Base-by-base conservation (phyloP, 2,329 filamentous ascomycete genomes). In the Xylariaceae sp. region DNA sequence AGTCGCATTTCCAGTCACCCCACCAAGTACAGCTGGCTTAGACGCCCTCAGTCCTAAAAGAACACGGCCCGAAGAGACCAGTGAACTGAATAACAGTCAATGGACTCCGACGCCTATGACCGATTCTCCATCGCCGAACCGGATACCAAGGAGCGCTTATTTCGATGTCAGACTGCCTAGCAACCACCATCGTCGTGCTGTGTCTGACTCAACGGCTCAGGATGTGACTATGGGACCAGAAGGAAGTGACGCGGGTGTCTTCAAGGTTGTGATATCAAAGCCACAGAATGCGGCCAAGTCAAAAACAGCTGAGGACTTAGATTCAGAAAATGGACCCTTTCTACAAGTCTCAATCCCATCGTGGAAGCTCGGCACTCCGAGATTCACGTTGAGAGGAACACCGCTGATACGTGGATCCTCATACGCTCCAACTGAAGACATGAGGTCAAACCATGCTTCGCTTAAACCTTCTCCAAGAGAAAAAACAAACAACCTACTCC, bases 191-290 rank as follows among this genome's bases (percentile, higher is more conserved):
- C 81, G 83, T 53, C 86, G 89, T 63, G 86, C 90, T 17, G 79
- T 88, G 66, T 96, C 92, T 0, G 90, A 92, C 69, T 92, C 90
- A 29, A 93, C 89, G 5, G 77, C 89, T 52, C 88, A 87, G 44
- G 90, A 92, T 63, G 80, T 82, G 43, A 79, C 73, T 53, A 71
- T 72, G 33, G 78, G 76, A 49, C 79, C 39, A 17, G 60, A 79
- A 61, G 81, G 80, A 65, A 78, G 80, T 17, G 87, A 89, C 57
- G 80, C 81, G 3, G 89, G 88, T 29, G 89, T 86, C 54, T 88
- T 95, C 74, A 92, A 89, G 71, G 87, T 96, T 33, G 82, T 94
- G 59, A 94, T 96, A 67, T 89, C 92, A 48, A 84, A 90, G 61
- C 84, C 90, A 8, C 80, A 82, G 23, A 82, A 84, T 40, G 83